Conservation (phyloP, 768 basidiomycete species). For the Obba rivulosa region DNA sequence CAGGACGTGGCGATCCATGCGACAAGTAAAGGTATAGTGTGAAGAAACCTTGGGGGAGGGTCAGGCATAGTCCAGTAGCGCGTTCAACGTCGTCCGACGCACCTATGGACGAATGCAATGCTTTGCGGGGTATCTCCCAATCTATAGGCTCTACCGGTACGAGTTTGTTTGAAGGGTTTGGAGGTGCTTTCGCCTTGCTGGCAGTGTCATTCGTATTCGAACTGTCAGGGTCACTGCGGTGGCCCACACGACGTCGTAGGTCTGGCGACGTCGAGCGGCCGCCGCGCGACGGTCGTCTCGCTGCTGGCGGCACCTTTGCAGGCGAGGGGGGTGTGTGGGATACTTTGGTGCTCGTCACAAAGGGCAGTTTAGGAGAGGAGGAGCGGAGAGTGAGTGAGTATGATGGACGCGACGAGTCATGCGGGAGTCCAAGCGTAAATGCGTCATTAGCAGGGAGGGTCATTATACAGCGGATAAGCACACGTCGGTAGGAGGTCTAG, state of each 20-base stretch:
- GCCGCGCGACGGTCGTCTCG: constrained; percentile 5
- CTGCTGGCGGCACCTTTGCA: constrained; percentile 1
- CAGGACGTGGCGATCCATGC: constrained; percentile 40
- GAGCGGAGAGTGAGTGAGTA: constrained; percentile 15
- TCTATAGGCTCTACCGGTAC: constrained; percentile 35
- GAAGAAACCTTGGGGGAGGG: constrained; percentile 47
- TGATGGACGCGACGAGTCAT: constrained; percentile 7
- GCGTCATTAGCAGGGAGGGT: constrained; percentile 19
- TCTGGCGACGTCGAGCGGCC: neutral
- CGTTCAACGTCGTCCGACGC: constrained; percentile 21
- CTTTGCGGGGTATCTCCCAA: constrained; percentile 89
- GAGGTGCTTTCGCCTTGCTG: neutral
- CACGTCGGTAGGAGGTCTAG: too few species aligned
- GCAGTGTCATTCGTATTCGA: constrained; percentile 1
- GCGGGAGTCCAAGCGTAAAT: constrained; percentile 16
- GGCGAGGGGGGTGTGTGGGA: constrained; percentile 9
- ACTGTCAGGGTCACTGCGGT: neutral
- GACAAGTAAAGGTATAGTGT: constrained; percentile 53
- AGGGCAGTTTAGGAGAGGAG: constrained; percentile 16
- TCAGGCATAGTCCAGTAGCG: neutral
- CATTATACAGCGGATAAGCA: too few species aligned
- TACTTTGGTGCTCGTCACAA: constrained; percentile 12
- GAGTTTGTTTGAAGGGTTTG: neutral
- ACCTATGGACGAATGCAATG: constrained; percentile 88
- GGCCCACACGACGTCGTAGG: neutral